Evolutionary conservation across 495 filamentous ascomycete genomes (phyloP).

Genomic region (Neurospora terricola): DNA sequence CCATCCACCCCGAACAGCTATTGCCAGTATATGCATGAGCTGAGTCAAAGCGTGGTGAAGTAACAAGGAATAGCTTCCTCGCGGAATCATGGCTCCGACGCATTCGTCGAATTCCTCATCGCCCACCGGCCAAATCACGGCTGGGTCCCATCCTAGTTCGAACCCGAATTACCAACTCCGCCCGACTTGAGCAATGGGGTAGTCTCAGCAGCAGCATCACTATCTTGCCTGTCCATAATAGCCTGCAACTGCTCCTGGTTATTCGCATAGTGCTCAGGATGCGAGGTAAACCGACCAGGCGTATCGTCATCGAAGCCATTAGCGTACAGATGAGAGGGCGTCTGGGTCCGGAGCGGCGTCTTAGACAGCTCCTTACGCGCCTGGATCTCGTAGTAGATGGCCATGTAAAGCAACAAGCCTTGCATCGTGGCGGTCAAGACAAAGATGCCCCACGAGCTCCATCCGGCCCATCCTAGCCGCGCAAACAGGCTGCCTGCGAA

Average conservation of each 20-base stretch:
- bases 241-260: conserved; percentile 31
- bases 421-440: conserved; percentile 80
- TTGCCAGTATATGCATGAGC: background rate
- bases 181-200: conserved; percentile 32
- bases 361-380: conserved; percentile 7
- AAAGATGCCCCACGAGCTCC: conserved; percentile 92
- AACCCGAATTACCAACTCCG: conserved; percentile 22
- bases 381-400: conserved; percentile 60
- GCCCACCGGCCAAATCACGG: background rate
- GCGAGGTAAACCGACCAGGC: conserved; percentile 29
- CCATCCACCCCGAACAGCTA: background rate
- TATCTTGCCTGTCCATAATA: conserved; percentile 31
- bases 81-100: background rate
- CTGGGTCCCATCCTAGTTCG: conserved; percentile 10
- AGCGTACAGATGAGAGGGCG: conserved; percentile 15
- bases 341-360: conserved; percentile 5
- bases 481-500: conserved; percentile 79
- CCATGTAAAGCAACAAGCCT: conserved; percentile 70
- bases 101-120: background rate
- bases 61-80: background rate
- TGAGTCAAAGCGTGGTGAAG: background rate
- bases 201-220: conserved; percentile 31
- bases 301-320: conserved; percentile 22
- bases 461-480: conserved; percentile 69
- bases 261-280: conserved; percentile 29